Percentiles rank a stretch among this genome's conserved stretches.
phyloP scores from a whole-genome alignment of 2,329 filamentous ascomycete species.

The Neospermospora avenae region DNA sequence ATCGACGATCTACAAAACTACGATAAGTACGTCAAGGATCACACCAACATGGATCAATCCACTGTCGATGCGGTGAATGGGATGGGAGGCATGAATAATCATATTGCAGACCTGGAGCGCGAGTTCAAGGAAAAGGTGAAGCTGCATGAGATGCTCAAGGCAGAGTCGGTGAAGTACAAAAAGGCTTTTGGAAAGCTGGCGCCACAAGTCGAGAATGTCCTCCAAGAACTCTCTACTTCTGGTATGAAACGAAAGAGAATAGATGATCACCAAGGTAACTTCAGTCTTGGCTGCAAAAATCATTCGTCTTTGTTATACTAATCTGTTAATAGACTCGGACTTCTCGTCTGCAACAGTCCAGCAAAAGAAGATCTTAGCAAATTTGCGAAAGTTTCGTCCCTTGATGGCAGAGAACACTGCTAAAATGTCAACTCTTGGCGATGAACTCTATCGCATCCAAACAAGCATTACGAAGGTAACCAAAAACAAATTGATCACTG shows the following conservation, averaged over 20 bases:
- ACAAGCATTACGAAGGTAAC: too few species aligned
- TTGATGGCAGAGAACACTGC: too few species aligned
- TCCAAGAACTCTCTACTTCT: not conserved
- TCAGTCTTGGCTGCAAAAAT: not conserved
- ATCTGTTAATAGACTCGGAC: not conserved
- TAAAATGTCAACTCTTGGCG: too few species aligned
- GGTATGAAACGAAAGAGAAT: not conserved
- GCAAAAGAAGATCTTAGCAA: too few species aligned
- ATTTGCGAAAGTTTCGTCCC: too few species aligned
- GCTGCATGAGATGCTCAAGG: not conserved
- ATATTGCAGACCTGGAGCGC: not conserved
- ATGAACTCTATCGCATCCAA: too few species aligned
- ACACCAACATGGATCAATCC: constrained; percentile 14
- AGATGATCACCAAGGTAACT: not conserved
- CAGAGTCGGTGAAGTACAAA: not conserved
- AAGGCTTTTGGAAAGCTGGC: not conserved
- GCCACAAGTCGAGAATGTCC: not conserved
- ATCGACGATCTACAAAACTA: constrained; percentile 11
- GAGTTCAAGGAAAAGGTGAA: not conserved
- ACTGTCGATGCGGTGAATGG: not conserved
- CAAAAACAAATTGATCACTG: not conserved
- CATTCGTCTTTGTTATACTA: not conserved
- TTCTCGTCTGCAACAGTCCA: not conserved
- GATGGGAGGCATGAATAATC: not conserved
- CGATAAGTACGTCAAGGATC: not conserved